Conservation (phyloP, 2,329 filamentous ascomycete species). For the Paraphoma sp. region DNA sequence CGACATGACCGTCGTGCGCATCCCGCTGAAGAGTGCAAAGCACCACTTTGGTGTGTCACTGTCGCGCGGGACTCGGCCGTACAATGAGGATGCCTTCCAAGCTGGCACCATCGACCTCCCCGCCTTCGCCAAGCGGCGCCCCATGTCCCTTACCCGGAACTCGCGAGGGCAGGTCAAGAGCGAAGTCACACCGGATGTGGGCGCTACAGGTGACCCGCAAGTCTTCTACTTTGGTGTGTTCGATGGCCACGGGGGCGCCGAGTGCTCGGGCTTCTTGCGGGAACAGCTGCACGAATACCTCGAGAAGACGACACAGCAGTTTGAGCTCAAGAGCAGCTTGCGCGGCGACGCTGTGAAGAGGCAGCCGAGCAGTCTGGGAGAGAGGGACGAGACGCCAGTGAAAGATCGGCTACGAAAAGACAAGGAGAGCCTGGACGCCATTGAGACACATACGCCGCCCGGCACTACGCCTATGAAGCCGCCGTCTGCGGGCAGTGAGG, state of each 20-base stretch:
- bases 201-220: conserved; percentile 86
- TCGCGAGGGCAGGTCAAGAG: conserved; percentile 43
- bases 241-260: conserved; percentile 89
- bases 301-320: conserved; percentile 77
- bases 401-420: conserved; percentile 36
- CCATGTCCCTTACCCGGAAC: conserved; percentile 64
- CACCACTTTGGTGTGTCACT: conserved; percentile 89
- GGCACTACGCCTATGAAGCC: conserved; percentile 51
- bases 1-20: conserved; percentile 92
- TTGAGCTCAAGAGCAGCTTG: conserved; percentile 80
- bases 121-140: conserved; percentile 85
- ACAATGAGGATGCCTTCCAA: conserved; percentile 95
- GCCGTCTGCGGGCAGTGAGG: conserved; percentile 29
- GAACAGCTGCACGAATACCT: conserved; percentile 89
- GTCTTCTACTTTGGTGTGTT: conserved; percentile 98
- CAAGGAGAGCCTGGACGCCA: conserved; percentile 49
- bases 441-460: conserved; percentile 57
- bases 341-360: conserved; percentile 33
- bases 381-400: conserved; percentile 22
- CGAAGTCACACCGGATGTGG: conserved; percentile 74
- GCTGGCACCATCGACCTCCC: conserved; percentile 93
- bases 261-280: conserved; percentile 86
- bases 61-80: conserved; percentile 80
- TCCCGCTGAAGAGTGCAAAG: conserved; percentile 90
- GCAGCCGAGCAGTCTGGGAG: conserved; percentile 35